Base-by-base conservation (phyloP, 169 alveolate species). In the Plasmodium yoelii region DNA sequence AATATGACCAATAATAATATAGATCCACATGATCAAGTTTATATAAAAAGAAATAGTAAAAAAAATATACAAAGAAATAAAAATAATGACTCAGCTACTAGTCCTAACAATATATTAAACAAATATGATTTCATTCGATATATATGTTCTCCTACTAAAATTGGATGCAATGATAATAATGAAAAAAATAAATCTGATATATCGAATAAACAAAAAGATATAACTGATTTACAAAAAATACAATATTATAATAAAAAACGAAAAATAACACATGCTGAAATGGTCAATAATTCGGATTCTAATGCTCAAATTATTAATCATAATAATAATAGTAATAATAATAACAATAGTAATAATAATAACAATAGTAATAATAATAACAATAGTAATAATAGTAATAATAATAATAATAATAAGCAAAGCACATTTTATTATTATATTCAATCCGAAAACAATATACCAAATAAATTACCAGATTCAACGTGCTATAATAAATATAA, bases 111-210 rank as follows among this genome's bases (percentile, higher is more conserved):
- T 56, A 53, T 82, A 19, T 65, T 82, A 46, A 67, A 82, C 61
- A 82, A 82, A 82, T 82, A 82, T 18, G 90, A 82, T 67, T 82
- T 67, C 68, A 82, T 82, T 82, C 59, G 84, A 67, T 67, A 46
- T 65, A 82, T 82, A 5, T 82, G 90, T 67, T 82, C 90, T 5
- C 90, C 90, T 5, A 65, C n/a, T 47, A 82, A 82, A 55, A 74
- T 42, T 47, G 12, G 19, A 26, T 24, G 26, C 26, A 70, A 82
- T 15, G 44, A 82, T 61, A 82, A 59, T 55, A 74, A 34, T 42
- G 39, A 24, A 74, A 60, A 24, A 5, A 44, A 28, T 61, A 70
- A 55, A 47, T 67, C 10, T 39, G 47, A 67, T 26, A 42, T 67
- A 9, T 67, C 6, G 47, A 18, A 80, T n/a, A 5, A 57, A 13